phyloP scores from a whole-genome alignment of 495 filamentous ascomycete species.

The Trichoderma erinaceum region DNA sequence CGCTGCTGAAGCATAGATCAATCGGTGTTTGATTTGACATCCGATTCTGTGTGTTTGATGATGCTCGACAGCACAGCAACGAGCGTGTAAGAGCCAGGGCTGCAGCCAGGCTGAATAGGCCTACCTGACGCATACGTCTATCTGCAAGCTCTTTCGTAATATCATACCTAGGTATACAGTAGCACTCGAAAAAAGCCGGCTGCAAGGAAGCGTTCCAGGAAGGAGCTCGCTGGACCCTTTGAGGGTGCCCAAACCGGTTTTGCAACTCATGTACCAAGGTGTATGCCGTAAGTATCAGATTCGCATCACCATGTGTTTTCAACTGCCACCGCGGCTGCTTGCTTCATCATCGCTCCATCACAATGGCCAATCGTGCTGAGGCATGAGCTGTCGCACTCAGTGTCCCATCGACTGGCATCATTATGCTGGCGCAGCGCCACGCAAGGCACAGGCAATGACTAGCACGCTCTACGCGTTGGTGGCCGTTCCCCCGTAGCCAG shows the following conservation, averaged over 20 bases:
- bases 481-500: not conserved
- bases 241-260: not conserved
- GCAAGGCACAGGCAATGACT: conserved; percentile 9
- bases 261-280: not conserved
- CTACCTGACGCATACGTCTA: too few relatives aligned
- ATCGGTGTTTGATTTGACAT: too few relatives aligned
- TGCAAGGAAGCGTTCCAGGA: conserved; percentile 4
- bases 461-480: not conserved
- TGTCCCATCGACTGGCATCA: not conserved
- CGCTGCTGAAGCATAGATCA: too few relatives aligned
- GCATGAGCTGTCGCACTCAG: not conserved
- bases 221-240: not conserved
- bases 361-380: not conserved
- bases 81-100: too few relatives aligned
- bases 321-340: not conserved
- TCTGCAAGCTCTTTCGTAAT: not conserved
- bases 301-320: not conserved
- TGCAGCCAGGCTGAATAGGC: too few relatives aligned
- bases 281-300: not conserved
- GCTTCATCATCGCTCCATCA: not conserved
- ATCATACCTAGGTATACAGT: not conserved
- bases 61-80: too few relatives aligned
- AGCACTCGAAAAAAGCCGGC: not conserved
- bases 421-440: not conserved
- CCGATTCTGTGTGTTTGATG: too few relatives aligned